These are phyloP conservation scores for Aspergillus caelatus DNA, from an alignment of 2,329 filamentous ascomycete species.

Conservation along the genomic window DNA sequence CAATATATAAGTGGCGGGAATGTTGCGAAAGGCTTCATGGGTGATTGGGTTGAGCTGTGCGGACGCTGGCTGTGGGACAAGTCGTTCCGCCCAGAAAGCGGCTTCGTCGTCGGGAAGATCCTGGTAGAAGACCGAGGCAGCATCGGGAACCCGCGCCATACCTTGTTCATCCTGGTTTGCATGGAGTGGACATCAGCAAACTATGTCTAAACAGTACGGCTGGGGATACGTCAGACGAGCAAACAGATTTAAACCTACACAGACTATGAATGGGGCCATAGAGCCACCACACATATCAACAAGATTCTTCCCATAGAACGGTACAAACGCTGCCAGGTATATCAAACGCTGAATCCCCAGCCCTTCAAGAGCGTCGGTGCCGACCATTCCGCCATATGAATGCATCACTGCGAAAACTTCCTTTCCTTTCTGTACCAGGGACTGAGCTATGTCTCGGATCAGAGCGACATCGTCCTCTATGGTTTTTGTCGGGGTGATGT, in stretches of 20 bases:
- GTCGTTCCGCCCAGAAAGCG: background rate
- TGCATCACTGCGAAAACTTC: slow-evolving; percentile 27
- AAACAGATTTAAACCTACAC: background rate
- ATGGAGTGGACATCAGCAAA: background rate
- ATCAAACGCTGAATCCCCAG: background rate
- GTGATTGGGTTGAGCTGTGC: background rate
- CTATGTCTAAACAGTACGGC: background rate
- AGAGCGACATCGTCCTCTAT: slow-evolving; percentile 15
- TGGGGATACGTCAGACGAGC: background rate
- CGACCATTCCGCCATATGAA: slow-evolving; percentile 30
- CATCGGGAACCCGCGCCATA: background rate
- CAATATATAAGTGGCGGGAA: background rate
- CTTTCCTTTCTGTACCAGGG: slow-evolving; percentile 15
- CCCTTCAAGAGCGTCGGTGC: slow-evolving; percentile 11
- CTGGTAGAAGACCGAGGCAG: background rate
- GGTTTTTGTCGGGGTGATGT: slow-evolving; percentile 10
- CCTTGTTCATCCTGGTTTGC: background rate
- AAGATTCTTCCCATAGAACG: background rate
- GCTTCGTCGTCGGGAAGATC: background rate
- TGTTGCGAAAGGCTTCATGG: background rate
- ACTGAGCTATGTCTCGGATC: slow-evolving; percentile 11
- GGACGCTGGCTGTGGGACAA: background rate
- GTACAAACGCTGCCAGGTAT: background rate
- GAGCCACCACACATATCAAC: background rate
- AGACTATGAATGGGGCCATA: background rate